Percentiles rank a stretch among this genome's conserved stretches.
phyloP scores from a whole-genome alignment of 495 filamentous ascomycete genomes.

The Tetracladium setigerum region DNA sequence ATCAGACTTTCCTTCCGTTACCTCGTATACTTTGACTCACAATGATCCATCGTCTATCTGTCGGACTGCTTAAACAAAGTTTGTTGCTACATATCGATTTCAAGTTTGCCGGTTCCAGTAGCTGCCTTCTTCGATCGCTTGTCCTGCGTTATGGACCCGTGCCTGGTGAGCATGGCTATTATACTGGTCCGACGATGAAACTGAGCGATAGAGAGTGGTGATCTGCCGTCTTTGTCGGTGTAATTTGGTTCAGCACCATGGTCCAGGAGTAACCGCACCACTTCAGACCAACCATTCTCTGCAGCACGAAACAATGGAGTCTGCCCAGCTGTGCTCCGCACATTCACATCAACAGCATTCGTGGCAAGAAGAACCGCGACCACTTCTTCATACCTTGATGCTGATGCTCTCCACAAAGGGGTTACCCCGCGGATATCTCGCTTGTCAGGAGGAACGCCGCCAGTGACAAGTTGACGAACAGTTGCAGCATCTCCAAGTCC shows the following conservation, averaged over 20 bases:
- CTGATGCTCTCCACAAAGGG: background rate
- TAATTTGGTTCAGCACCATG: background rate
- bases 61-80: too few relatives aligned
- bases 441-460: background rate
- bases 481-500: background rate
- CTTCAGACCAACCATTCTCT: background rate
- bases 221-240: background rate
- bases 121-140: too few relatives aligned
- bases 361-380: background rate
- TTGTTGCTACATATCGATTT: too few relatives aligned
- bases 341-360: background rate
- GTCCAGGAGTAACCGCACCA: background rate
- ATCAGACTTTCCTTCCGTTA: slow-evolving; percentile 25
- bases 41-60: too few relatives aligned
- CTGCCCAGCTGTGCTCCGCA: background rate
- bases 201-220: background rate
- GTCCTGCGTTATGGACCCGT: too few relatives aligned
- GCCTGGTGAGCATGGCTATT: too few relatives aligned
- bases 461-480: background rate
- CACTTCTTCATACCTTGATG: background rate
- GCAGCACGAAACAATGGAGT: background rate
- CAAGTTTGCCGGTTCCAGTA: too few relatives aligned
- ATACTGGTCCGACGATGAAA: too few relatives aligned
- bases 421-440: background rate
- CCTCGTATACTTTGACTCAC: slow-evolving; percentile 28